Evolutionary conservation across 2,329 filamentous ascomycete species (phyloP), one percentile per base, ranked within the genome.

Genomic region (Emergomyces orientalis): DNA sequence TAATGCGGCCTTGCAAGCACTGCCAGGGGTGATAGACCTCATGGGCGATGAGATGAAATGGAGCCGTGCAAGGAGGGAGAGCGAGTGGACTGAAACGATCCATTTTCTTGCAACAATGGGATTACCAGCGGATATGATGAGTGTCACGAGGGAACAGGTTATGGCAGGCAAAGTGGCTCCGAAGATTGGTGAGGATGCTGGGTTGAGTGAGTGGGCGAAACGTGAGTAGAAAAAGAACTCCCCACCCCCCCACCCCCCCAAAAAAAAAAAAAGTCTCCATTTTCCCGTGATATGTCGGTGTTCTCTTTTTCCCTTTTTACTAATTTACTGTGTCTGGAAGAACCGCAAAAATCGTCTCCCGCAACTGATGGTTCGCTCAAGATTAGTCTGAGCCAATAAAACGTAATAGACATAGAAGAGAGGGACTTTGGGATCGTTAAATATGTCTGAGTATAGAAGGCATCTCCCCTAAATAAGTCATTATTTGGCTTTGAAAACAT

Each of bases 11-110:
- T 82, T 92, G 8, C 88, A 92, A 75, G 86, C 88, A 1, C 79
- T 92, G 55, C 90, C 90, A 4, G 81, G 79, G 65, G 83, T 93
- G 65, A 90, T 93, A 69, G 89, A 93, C 73, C 84, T 93, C 63
- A 91, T 93, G 89, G 80, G 78, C 56, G 67, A 86, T 66, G 90
- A 93, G 78, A 78, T 93, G 60, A 80, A 83, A 62, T 93, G 89
- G 90, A 84, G 85, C 71, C 76, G 73, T 64, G 79, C 79, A 67
- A 79, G 89, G 65, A 86, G 88, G 75, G 85, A 90, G 14, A 70
- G 79, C 27, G 89, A 93, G 75, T 93, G 89, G 89, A 86, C 78
- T 71, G 84, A 90, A 67, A 82, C 74, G 3, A 74, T 83, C 19
- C 62, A 66, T 3, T 84, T 77, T 71, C 71, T 84, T 25, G 41